These are phyloP conservation scores for Stephania japonica DNA, from an alignment of 164 flowering plant species.

Conservation along the genomic window DNA sequence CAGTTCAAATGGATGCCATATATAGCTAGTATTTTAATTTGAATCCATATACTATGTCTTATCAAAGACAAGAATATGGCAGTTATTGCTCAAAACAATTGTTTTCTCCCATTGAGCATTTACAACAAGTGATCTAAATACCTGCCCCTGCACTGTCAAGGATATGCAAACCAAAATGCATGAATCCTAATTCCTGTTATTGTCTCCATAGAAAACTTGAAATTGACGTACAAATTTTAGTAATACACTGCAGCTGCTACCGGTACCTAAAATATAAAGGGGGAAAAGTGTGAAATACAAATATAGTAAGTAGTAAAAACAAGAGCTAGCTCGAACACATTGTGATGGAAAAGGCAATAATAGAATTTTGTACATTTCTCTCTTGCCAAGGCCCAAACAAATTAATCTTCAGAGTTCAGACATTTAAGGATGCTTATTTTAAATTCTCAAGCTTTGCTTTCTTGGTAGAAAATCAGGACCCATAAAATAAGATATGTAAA, in stretches of 20 bases:
- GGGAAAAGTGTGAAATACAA: neutral
- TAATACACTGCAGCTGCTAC: slow-evolving; percentile 95
- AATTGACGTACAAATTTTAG: slow-evolving; percentile 87
- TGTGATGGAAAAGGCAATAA: neutral
- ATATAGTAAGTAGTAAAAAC: neutral
- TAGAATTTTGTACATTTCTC: neutral
- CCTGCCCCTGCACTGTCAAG: slow-evolving; percentile 67
- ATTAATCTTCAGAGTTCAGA: neutral
- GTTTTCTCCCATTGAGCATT: slow-evolving; percentile 81
- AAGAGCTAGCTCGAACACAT: neutral
- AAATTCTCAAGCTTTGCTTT: neutral
- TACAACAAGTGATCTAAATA: slow-evolving; percentile 71
- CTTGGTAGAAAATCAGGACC: neutral
- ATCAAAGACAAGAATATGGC: neutral
- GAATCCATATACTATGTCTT: too few relatives aligned
- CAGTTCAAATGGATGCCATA: too few relatives aligned
- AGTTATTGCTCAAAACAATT: slow-evolving; percentile 44
- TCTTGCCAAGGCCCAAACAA: neutral
- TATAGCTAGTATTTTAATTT: too few relatives aligned
- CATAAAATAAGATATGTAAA: neutral
- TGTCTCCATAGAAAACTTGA: slow-evolving; percentile 72
- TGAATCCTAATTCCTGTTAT: slow-evolving; percentile 81
- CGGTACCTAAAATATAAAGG: slow-evolving; percentile 62
- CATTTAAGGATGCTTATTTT: neutral
- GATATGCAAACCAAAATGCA: slow-evolving; percentile 96